Evolutionary conservation across 2,329 filamentous ascomycete species (phyloP).

Genomic region (Neopestalotiopsis rosae): DNA sequence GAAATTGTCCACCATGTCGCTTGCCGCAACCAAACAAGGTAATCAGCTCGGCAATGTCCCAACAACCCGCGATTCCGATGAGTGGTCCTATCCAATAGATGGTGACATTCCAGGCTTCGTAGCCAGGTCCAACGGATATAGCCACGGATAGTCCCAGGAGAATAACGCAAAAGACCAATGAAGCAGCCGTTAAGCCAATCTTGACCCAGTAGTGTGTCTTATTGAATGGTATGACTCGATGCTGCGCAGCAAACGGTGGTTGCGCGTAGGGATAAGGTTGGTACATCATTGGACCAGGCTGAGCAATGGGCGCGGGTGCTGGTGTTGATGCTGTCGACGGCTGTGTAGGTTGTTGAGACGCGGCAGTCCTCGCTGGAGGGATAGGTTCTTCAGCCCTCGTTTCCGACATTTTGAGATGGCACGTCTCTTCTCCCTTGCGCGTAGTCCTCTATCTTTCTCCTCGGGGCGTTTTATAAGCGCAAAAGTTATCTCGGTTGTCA

Average conservation of each 20-base stretch:
- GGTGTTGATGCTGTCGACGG: neutral
- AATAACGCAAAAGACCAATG: constrained; percentile 18
- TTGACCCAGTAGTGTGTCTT: constrained; percentile 21
- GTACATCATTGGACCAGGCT: neutral
- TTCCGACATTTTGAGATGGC: neutral
- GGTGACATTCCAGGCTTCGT: neutral
- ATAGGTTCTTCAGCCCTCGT: constrained; percentile 1
- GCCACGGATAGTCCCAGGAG: constrained; percentile 9
- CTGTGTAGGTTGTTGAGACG: neutral
- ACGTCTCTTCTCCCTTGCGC: neutral
- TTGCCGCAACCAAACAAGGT: constrained; percentile 16
- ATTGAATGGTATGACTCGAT: constrained; percentile 18
- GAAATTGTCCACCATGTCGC: constrained; percentile 7
- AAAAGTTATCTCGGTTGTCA: no score
- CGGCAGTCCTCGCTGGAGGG: neutral
- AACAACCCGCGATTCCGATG: constrained; percentile 7
- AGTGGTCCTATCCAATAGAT: constrained; percentile 16
- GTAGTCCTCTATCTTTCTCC: neutral
- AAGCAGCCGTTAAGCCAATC: constrained; percentile 13
- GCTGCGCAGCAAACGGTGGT: neutral
- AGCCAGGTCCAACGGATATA: neutral
- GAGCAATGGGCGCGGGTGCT: neutral
- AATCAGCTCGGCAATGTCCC: constrained; percentile 21
- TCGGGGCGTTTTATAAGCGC: no score
- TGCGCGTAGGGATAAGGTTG: constrained; percentile 9